phyloP scores from a whole-genome alignment of 78 protist genomes.

The Bodo saltans region DNA sequence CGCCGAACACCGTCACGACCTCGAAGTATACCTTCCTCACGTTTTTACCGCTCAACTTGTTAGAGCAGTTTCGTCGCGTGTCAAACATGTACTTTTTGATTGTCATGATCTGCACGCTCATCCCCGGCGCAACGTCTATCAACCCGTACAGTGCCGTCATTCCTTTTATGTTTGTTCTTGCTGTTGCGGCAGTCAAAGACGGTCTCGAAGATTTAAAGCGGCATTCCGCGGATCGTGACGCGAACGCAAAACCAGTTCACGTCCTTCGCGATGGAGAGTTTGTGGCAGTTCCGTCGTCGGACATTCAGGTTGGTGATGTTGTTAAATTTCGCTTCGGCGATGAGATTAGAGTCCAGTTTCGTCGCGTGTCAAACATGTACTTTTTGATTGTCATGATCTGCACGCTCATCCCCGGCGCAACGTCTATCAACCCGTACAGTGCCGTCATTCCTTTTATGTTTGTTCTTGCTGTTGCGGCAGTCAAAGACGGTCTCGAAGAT shows the following conservation, averaged over 20 bases:
- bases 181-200: constrained; percentile 64
- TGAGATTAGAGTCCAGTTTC: too few relatives aligned
- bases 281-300: background rate
- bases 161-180: constrained; percentile 71
- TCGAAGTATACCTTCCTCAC: constrained; percentile 30
- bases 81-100: constrained; percentile 36
- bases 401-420: background rate
- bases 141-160: constrained; percentile 57
- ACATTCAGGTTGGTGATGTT: constrained; percentile 21
- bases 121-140: constrained; percentile 51
- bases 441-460: constrained; percentile 39
- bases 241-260: background rate
- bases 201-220: constrained; percentile 64
- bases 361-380: constrained; percentile 15
- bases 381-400: constrained; percentile 5
- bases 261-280: background rate
- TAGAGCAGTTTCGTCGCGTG: constrained; percentile 33
- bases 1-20: constrained; percentile 32
- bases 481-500: constrained; percentile 64
- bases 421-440: background rate
- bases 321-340: too few relatives aligned
- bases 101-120: constrained; percentile 20
- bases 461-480: constrained; percentile 46
- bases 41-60: constrained; percentile 55
- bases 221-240: background rate